Evolutionary conservation across 2,329 filamentous ascomycete genomes (phyloP).

Genomic region (Sclerotinia sclerotiorum): DNA sequence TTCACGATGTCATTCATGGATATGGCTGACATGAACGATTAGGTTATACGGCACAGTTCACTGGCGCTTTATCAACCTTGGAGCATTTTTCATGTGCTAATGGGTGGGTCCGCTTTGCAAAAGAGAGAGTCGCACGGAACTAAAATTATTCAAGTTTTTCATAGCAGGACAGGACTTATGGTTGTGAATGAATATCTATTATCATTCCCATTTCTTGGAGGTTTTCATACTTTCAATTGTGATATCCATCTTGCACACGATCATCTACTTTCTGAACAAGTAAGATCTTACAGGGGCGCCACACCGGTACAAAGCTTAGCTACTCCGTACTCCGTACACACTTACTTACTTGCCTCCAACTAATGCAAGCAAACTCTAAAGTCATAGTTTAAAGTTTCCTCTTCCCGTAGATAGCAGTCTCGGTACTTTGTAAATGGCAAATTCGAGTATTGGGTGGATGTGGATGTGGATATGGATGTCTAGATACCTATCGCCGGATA

Average conservation of each 20-base stretch:
- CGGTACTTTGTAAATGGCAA: background rate
- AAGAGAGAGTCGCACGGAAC: background rate
- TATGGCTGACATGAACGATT: constrained; percentile 4
- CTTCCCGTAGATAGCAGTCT: background rate
- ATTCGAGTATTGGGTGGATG: background rate
- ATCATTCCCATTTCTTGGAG: no score
- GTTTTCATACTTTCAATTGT: background rate
- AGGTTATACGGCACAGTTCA: background rate
- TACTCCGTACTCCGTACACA: no score
- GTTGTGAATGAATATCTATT: background rate
- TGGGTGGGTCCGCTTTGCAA: background rate
- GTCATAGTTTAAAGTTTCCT: background rate
- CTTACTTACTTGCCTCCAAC: no score
- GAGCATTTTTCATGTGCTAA: background rate
- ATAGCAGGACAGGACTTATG: background rate
- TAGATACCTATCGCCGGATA: background rate
- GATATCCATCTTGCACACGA: background rate
- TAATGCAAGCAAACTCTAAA: constrained; percentile 7
- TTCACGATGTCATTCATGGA: background rate
- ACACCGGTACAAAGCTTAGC: background rate
- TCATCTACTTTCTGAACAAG: background rate
- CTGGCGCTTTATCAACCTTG: background rate
- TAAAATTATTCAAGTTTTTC: background rate
- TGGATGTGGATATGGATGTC: background rate
- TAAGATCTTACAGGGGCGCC: background rate